A percentile compares a stretch with the other conserved stretches of the same genome.
Evolutionary conservation across 2,329 filamentous ascomycete species (phyloP).

Genomic region (Epichloe amarillans): DNA sequence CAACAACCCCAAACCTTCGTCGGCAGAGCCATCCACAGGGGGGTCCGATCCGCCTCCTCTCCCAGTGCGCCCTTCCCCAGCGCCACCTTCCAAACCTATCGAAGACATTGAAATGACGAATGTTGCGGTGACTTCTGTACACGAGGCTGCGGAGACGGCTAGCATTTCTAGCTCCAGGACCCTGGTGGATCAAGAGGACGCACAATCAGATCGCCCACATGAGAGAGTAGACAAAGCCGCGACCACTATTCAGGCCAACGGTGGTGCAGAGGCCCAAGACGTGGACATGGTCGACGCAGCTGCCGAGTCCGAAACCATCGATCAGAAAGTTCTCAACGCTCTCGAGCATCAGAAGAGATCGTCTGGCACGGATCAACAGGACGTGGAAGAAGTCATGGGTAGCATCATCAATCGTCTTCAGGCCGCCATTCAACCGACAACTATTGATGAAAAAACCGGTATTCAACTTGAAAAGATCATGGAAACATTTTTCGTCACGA

Average conservation of each 20-base stretch:
- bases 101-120: slow-evolving; percentile 24
- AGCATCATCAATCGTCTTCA: slow-evolving; percentile 86
- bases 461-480: slow-evolving; percentile 75
- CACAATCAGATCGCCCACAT: slow-evolving; percentile 21
- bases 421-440: slow-evolving; percentile 66
- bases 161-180: slow-evolving; percentile 40
- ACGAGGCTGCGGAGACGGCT: slow-evolving; percentile 23
- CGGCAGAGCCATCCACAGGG: slow-evolving; percentile 12
- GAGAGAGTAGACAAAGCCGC: slow-evolving; percentile 18
- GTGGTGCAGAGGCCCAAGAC: slow-evolving; percentile 9
- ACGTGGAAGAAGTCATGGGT: slow-evolving; percentile 91
- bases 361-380: slow-evolving; percentile 62
- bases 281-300: slow-evolving; percentile 17
- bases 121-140: slow-evolving; percentile 17
- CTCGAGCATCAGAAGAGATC: slow-evolving; percentile 32
- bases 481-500: slow-evolving; percentile 51
- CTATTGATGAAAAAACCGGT: slow-evolving; percentile 45
- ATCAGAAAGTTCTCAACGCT: slow-evolving; percentile 31
- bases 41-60: slow-evolving; percentile 31
- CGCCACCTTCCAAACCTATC: slow-evolving; percentile 16
- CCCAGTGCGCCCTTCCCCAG: slow-evolving; percentile 33
- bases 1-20: slow-evolving; percentile 16
- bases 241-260: slow-evolving; percentile 6
- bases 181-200: slow-evolving; percentile 31
- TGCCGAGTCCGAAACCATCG: slow-evolving; percentile 24